phyloP scores from a whole-genome alignment of 352 stramenopile genomes.

The Peronospora farinosa region DNA sequence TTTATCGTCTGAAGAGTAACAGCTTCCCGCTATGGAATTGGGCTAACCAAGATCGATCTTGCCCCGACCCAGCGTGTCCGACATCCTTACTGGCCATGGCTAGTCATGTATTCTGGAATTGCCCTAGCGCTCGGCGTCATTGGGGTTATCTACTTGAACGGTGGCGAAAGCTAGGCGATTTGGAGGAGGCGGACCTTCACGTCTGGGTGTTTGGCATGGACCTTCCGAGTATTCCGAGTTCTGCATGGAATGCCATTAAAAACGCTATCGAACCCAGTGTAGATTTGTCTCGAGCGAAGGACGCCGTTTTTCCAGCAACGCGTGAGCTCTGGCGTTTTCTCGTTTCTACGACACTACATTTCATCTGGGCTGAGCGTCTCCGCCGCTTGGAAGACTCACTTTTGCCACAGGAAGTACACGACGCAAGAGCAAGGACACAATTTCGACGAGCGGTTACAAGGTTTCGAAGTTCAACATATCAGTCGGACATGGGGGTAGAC shows the following conservation, averaged over 20 bases:
- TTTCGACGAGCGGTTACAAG: background rate
- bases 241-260: background rate
- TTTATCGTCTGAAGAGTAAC: background rate
- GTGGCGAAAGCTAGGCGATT: background rate
- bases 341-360: background rate
- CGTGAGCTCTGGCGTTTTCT: background rate
- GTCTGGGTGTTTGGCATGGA: constrained; percentile 1
- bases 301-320: background rate
- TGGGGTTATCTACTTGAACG: background rate
- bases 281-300: background rate
- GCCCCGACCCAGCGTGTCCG: background rate
- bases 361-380: background rate
- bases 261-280: background rate
- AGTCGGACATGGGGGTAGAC: background rate
- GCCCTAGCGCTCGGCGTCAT: background rate
- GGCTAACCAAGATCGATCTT: background rate
- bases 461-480: background rate
- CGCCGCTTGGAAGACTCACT: background rate
- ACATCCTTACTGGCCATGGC: background rate
- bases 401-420: background rate
- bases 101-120: no score
- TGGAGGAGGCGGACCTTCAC: background rate
- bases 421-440: background rate
- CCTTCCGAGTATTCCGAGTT: background rate
- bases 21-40: background rate